These are phyloP conservation scores for Eragrostis tef DNA, from an alignment of 202 grass and related monocot genomes.

Conservation along the genomic window DNA sequence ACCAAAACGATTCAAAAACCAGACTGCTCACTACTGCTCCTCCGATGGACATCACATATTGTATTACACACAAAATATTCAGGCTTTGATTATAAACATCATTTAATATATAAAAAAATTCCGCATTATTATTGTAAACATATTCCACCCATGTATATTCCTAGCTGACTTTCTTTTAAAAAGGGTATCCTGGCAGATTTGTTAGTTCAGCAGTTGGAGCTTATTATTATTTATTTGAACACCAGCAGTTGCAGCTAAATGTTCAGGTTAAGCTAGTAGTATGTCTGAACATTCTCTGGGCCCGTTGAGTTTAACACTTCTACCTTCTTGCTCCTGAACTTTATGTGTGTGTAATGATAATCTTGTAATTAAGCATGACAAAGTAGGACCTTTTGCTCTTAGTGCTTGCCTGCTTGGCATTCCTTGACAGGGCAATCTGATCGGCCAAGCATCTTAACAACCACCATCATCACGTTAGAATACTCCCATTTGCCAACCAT, in stretches of 20 bases:
- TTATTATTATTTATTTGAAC: neutral
- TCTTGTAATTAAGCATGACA: slow-evolving; percentile 35
- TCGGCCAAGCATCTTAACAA: slow-evolving; percentile 49
- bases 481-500: slow-evolving; percentile 50
- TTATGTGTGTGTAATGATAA: slow-evolving; percentile 29
- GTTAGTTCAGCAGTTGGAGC: slow-evolving; percentile 10
- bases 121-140: neutral
- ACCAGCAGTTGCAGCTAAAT: slow-evolving; percentile 7
- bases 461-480: slow-evolving; percentile 45
- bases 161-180: too few relatives aligned
- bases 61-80: neutral
- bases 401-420: slow-evolving; percentile 54
- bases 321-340: slow-evolving; percentile 24
- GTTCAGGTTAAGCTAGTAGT: slow-evolving; percentile 27
- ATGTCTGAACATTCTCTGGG: slow-evolving; percentile 42
- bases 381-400: slow-evolving; percentile 32
- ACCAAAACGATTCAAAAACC: slow-evolving; percentile 57
- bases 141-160: too few relatives aligned
- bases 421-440: slow-evolving; percentile 49
- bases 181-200: too few relatives aligned
- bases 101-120: neutral
- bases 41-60: neutral
- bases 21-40: neutral
- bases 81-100: neutral
- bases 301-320: neutral